These are phyloP conservation scores for Solanum etuberosum DNA, from an alignment of 257 asterid species.

Conservation along the genomic window DNA sequence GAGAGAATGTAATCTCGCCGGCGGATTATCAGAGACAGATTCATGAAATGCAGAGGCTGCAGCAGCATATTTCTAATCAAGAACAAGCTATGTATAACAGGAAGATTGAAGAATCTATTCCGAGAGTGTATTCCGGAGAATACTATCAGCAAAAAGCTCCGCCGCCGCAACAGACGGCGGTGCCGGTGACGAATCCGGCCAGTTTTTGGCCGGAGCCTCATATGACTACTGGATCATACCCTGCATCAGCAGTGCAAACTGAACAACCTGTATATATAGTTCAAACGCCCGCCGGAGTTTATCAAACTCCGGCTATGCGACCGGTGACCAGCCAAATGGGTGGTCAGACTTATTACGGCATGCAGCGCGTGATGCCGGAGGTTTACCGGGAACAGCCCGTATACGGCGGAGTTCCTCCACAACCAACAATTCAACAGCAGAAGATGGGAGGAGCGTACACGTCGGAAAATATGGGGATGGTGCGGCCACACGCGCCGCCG, in stretches of 20 bases:
- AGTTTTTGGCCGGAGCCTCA: constrained; percentile 6
- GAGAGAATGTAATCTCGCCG: constrained; percentile 11
- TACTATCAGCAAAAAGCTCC: constrained; percentile 10
- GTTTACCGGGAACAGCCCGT: constrained; percentile 27
- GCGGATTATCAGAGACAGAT: constrained; percentile 23
- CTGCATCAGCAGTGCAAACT: not conserved
- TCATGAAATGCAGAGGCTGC: constrained; percentile 22
- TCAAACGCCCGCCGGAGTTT: constrained; percentile 5
- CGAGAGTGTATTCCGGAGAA: not conserved
- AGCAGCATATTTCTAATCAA: constrained; percentile 11
- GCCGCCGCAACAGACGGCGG: not conserved
- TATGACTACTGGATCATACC: constrained; percentile 8
- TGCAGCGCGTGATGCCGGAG: constrained; percentile 22
- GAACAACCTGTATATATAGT: constrained; percentile 16
- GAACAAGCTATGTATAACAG: constrained; percentile 16
- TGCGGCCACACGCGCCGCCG: not conserved
- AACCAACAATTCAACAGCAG: constrained; percentile 9
- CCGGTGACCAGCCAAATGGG: constrained; percentile 18
- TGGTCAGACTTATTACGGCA: constrained; percentile 23
- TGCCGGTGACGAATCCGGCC: constrained; percentile 1
- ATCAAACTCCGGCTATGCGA: constrained; percentile 9
- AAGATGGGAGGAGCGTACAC: constrained; percentile 16
- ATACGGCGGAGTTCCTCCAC: constrained; percentile 13
- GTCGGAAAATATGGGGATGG: constrained; percentile 9
- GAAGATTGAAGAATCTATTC: not conserved